phyloP scores from a whole-genome alignment of 768 basidiomycete species.

The Agrocybe praecox region DNA sequence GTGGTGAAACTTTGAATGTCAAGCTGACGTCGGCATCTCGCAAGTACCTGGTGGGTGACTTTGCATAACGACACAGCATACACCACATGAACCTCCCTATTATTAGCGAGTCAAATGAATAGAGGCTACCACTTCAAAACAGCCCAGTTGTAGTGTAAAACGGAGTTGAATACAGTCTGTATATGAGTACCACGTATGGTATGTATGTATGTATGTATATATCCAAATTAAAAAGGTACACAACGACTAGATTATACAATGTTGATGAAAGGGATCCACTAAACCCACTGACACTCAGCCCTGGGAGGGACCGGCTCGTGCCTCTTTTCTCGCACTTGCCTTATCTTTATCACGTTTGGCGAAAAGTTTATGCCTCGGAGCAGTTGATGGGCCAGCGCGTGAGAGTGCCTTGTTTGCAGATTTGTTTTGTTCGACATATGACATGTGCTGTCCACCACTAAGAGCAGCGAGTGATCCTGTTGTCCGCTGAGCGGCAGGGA shows the following conservation, averaged over 20 bases:
- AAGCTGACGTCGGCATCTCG: slow-evolving; percentile 1
- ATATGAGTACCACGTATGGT: no score
- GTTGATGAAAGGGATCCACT: background rate
- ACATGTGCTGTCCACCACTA: slow-evolving; percentile 91
- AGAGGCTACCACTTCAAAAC: background rate
- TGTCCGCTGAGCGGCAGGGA: slow-evolving; percentile 73
- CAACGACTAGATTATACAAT: background rate
- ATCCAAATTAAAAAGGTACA: background rate
- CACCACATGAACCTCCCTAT: background rate
- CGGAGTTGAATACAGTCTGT: no score
- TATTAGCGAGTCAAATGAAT: background rate
- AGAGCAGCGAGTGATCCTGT: slow-evolving; percentile 82
- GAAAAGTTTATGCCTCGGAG: slow-evolving; percentile 77
- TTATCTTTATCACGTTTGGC: slow-evolving; percentile 81
- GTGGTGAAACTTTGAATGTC: background rate
- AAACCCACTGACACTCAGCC: background rate
- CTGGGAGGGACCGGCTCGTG: slow-evolving; percentile 18
- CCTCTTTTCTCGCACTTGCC: slow-evolving; percentile 53
- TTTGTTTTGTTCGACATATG: slow-evolving; percentile 91
- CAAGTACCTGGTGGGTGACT: background rate
- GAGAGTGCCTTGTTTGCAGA: slow-evolving; percentile 84
- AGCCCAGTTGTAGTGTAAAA: no score
- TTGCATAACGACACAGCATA: background rate
- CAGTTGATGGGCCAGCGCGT: slow-evolving; percentile 36
- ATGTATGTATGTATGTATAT: no score